Percentiles rank a stretch among this genome's conserved stretches.
These are phyloP conservation scores for Truncatella angustata DNA, from an alignment of 2,329 filamentous ascomycete species.

Conservation along the genomic window DNA sequence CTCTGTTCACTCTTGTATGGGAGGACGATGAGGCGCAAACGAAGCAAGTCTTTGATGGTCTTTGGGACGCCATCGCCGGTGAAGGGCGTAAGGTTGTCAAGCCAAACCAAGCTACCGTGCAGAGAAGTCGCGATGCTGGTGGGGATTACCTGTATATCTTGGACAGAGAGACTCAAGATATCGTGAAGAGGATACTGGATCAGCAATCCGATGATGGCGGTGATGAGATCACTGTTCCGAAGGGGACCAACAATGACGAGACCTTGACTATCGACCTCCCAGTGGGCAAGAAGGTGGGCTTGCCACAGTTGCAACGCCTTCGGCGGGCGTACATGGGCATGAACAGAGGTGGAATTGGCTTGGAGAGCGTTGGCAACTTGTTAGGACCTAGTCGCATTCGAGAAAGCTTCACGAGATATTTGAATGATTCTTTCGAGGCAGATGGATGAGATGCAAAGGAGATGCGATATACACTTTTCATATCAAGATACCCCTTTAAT, in stretches of 20 bases:
- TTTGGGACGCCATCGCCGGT: slow-evolving; percentile 74
- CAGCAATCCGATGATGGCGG: slow-evolving; percentile 67
- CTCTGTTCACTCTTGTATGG: slow-evolving; percentile 75
- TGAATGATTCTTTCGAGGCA: slow-evolving; percentile 64
- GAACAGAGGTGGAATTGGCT: slow-evolving; percentile 67
- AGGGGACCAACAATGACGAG: slow-evolving; percentile 33
- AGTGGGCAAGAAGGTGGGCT: slow-evolving; percentile 57
- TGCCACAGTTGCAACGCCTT: slow-evolving; percentile 76
- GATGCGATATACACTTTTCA: neutral
- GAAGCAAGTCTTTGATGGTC: slow-evolving; percentile 54
- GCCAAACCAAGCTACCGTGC: slow-evolving; percentile 74
- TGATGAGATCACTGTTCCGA: slow-evolving; percentile 52
- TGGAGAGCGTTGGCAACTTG: slow-evolving; percentile 54
- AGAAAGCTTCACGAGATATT: slow-evolving; percentile 64
- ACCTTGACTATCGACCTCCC: slow-evolving; percentile 65
- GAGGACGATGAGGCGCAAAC: slow-evolving; percentile 67
- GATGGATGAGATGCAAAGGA: slow-evolving; percentile 40
- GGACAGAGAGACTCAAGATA: slow-evolving; percentile 74
- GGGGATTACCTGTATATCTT: slow-evolving; percentile 78
- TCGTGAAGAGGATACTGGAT: slow-evolving; percentile 68
- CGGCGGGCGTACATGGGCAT: slow-evolving; percentile 74
- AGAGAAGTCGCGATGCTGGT: slow-evolving; percentile 59
- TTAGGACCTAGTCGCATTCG: slow-evolving; percentile 50
- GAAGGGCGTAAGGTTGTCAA: slow-evolving; percentile 61
- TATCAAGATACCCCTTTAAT: neutral